phyloP scores from a whole-genome alignment of 768 basidiomycete species.

The Pleurotus djamor region DNA sequence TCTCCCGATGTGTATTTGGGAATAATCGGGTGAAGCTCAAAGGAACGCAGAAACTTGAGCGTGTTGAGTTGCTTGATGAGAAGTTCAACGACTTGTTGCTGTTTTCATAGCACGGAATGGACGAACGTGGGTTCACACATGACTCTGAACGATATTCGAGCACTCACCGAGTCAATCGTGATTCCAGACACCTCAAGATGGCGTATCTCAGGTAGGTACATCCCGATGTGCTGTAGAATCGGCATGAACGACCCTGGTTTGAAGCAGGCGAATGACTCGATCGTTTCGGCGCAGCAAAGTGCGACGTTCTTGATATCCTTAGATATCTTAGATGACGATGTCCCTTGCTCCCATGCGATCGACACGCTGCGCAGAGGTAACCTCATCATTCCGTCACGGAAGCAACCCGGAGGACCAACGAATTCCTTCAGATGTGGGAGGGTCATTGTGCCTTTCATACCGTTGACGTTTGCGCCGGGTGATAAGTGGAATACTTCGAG shows the following conservation, averaged over 20 bases:
- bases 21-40: not conserved
- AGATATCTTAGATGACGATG: not conserved
- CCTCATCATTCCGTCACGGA: not conserved
- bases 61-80: not conserved
- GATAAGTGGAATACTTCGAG: not conserved
- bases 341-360: not conserved
- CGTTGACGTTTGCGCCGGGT: not conserved
- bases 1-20: not conserved
- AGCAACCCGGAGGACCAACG: not conserved
- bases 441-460: not conserved
- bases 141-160: not conserved
- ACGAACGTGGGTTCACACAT: not conserved
- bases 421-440: not conserved
- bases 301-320: not conserved
- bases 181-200: not conserved
- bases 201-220: not conserved
- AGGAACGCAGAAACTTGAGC: not conserved
- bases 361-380: not conserved
- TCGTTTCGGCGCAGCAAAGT: not conserved
- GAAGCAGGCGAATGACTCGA: not conserved
- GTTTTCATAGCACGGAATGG: not conserved
- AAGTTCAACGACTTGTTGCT: not conserved
- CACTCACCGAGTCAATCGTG: not conserved
- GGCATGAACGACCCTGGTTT: not conserved
- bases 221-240: not conserved